Percentiles rank a stretch among this genome's conserved stretches.
phyloP scores from a whole-genome alignment of 495 filamentous ascomycete genomes.

The Tetracladium marchalianum region DNA sequence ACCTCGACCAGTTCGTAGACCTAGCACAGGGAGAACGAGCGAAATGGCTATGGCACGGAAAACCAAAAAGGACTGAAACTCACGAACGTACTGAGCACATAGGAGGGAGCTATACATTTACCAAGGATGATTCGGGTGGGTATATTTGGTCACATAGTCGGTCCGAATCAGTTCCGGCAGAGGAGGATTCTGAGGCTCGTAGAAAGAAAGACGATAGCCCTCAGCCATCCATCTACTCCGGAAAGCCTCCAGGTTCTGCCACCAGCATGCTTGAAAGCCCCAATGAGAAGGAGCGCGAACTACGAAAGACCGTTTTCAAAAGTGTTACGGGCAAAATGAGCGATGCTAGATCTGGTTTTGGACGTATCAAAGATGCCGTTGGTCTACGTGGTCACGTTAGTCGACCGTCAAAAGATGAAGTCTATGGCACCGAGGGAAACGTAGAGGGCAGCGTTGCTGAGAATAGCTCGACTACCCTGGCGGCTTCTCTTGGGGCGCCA shows the following conservation, averaged over 20 bases:
- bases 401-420: slow-evolving; percentile 29
- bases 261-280: slow-evolving; percentile 31
- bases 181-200: slow-evolving; percentile 33
- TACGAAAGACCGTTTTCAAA: slow-evolving; percentile 63
- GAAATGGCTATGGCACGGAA: slow-evolving; percentile 94
- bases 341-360: slow-evolving; percentile 75
- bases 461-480: slow-evolving; percentile 4
- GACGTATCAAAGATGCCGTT: slow-evolving; percentile 76
- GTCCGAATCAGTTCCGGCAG: slow-evolving; percentile 31
- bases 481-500: slow-evolving; percentile 3
- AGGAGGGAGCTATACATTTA: slow-evolving; percentile 52
- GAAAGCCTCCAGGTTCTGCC: slow-evolving; percentile 28
- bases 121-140: slow-evolving; percentile 52
- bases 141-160: slow-evolving; percentile 55
- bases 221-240: slow-evolving; percentile 22
- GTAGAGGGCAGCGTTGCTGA: slow-evolving; percentile 8
- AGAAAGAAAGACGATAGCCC: slow-evolving; percentile 31
- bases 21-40: slow-evolving; percentile 67
- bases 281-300: slow-evolving; percentile 53
- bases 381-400: slow-evolving; percentile 39
- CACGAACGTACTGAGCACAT: slow-evolving; percentile 40
- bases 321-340: slow-evolving; percentile 70
- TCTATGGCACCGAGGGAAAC: not conserved
- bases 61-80: slow-evolving; percentile 46
- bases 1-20: slow-evolving; percentile 74